phyloP scores from a whole-genome alignment of 108 stramenopile species.

The Cyclostephanos tholiformis region DNA sequence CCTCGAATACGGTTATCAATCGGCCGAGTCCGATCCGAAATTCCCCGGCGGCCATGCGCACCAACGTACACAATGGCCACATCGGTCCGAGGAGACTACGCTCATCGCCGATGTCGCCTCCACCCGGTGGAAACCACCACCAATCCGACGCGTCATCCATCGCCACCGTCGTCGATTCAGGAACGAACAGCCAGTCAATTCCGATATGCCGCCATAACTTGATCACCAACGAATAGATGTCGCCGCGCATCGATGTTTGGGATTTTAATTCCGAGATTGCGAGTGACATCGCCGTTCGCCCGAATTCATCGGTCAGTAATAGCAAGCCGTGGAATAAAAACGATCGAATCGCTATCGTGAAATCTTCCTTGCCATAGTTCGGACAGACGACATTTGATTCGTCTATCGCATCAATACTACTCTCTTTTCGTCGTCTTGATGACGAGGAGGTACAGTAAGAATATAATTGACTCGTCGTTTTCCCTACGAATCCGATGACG shows the following conservation, averaged over 20 bases:
- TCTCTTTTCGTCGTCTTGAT: slow-evolving; percentile 5
- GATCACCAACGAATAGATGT: slow-evolving; percentile 27
- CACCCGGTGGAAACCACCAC: slow-evolving; percentile 14
- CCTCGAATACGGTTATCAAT: slow-evolving; percentile 29
- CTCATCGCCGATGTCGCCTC: not conserved
- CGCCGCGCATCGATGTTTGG: slow-evolving; percentile 11
- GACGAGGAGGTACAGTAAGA: not conserved
- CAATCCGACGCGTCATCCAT: slow-evolving; percentile 2
- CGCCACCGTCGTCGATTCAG: not conserved
- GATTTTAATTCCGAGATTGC: not conserved
- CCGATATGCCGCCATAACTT: slow-evolving; percentile 40
- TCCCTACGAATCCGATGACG: slow-evolving; percentile 5
- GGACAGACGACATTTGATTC: not conserved
- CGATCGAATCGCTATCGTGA: slow-evolving; percentile 28
- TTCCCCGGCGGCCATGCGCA: slow-evolving; percentile 46
- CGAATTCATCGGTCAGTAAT: slow-evolving; percentile 17
- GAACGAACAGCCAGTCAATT: slow-evolving; percentile 40
- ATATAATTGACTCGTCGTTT: not conserved
- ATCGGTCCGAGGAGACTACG: slow-evolving; percentile 24
- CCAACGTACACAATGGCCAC: slow-evolving; percentile 40
- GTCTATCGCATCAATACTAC: not conserved
- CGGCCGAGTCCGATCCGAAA: slow-evolving; percentile 37
- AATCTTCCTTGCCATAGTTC: not conserved
- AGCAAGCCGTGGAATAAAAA: slow-evolving; percentile 43
- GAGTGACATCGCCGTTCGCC: not conserved